Conservation (phyloP, 208 protist species). For the Phytomonas sp. region DNA sequence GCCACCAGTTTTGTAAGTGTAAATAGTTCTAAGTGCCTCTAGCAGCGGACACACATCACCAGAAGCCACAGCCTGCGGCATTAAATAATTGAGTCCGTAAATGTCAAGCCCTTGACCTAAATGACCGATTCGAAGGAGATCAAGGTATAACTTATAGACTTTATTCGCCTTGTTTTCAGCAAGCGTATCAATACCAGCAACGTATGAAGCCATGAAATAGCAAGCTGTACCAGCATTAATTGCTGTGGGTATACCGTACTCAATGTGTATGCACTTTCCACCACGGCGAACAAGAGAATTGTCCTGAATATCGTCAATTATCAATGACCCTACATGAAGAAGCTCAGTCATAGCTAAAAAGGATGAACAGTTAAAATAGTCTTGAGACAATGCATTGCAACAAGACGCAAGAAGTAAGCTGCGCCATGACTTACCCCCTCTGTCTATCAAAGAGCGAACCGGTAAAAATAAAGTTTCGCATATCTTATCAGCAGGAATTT, state of each 20-base stretch:
- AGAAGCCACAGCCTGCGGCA: slow-evolving; percentile 35
- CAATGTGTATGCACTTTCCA: slow-evolving; percentile 37
- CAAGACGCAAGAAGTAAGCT: slow-evolving; percentile 45
- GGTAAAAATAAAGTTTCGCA: slow-evolving; percentile 42
- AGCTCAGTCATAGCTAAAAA: slow-evolving; percentile 56
- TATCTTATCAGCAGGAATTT: slow-evolving; percentile 21
- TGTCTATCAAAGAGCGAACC: slow-evolving; percentile 46
- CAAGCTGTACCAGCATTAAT: slow-evolving; percentile 63
- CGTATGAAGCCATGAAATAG: slow-evolving; percentile 54
- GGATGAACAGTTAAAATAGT: slow-evolving; percentile 46
- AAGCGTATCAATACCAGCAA: slow-evolving; percentile 30
- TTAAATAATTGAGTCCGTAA: slow-evolving; percentile 35
- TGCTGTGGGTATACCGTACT: slow-evolving; percentile 36
- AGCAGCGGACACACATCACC: slow-evolving; percentile 25
- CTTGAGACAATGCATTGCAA: slow-evolving; percentile 35
- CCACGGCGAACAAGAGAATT: slow-evolving; percentile 53
- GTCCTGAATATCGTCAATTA: slow-evolving; percentile 77
- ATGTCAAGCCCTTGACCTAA: slow-evolving; percentile 67
- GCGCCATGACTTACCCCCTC: slow-evolving; percentile 57
- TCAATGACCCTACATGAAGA: slow-evolving; percentile 60
- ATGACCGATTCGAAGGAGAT: slow-evolving; percentile 44
- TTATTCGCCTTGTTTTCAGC: slow-evolving; percentile 20
- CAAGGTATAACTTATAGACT: slow-evolving; percentile 58
- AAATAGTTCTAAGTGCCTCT: slow-evolving; percentile 34
- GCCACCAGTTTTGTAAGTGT: slow-evolving; percentile 53